A percentile compares a stretch with the other conserved stretches of the same genome.
Evolutionary conservation across 139 green algal species (phyloP).

Genomic region (Nannochloris sp.): DNA sequence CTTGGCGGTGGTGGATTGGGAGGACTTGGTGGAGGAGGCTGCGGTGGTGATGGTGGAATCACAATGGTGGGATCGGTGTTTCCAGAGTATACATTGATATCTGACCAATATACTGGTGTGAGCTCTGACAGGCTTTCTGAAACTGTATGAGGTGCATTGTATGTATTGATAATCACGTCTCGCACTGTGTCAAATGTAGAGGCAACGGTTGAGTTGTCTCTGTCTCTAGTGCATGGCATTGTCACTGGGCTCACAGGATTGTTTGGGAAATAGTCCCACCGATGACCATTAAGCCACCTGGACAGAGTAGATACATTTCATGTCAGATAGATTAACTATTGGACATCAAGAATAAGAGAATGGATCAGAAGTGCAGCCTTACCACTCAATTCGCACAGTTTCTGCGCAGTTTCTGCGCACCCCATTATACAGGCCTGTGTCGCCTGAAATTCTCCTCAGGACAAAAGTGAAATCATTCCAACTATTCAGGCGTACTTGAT

Average conservation of each 20-base stretch:
- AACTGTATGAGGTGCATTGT: conserved; percentile 2
- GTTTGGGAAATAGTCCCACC: neutral
- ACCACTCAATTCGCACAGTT: neutral
- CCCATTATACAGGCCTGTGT: neutral
- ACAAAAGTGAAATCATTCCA: conserved; percentile 9
- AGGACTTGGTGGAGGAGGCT: neutral
- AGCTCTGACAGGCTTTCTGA: neutral
- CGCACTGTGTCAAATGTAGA: conserved; percentile 3
- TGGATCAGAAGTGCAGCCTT: neutral
- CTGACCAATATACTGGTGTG: neutral
- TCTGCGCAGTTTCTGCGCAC: neutral
- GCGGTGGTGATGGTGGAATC: neutral
- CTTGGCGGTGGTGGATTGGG: neutral
- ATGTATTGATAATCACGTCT: conserved; percentile 5
- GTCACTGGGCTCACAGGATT: neutral
- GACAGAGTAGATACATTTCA: neutral
- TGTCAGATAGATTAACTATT: too few species aligned
- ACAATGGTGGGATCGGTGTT: neutral
- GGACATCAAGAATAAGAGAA: too few species aligned
- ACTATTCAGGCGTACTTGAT: neutral
- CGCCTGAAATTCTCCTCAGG: neutral
- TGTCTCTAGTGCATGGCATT: conserved; percentile 7
- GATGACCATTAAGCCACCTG: neutral
- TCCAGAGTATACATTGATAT: neutral
- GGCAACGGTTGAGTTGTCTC: neutral